Evolutionary conservation across 345 rosid genomes (phyloP).

Genomic region (Citrus cavaleriei): DNA sequence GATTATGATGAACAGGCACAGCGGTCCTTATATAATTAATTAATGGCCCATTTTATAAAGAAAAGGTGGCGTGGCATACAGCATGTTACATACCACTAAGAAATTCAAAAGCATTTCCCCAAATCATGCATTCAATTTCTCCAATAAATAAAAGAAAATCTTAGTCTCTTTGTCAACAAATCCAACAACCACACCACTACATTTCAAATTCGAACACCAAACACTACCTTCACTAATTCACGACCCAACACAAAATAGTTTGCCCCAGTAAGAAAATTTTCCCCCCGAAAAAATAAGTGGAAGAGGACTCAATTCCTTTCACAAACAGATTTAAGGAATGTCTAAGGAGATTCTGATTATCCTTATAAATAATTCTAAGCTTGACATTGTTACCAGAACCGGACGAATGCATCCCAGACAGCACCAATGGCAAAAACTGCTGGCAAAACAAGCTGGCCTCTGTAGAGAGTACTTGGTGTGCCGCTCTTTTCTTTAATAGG

Average conservation of each 20-base stretch:
- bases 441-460: constrained; percentile 36
- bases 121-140: constrained; percentile 3
- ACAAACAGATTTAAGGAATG: constrained; percentile 19
- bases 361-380: background rate
- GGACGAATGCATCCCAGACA: constrained; percentile 48
- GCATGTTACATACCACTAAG: background rate
- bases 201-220: background rate
- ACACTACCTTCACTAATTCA: no score
- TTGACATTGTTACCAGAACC: constrained; percentile 26
- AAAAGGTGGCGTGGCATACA: background rate
- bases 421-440: constrained; percentile 44
- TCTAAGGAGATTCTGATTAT: background rate
- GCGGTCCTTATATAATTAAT: background rate
- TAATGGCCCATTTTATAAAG: background rate
- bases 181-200: background rate
- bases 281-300: background rate
- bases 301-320: constrained; percentile 19
- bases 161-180: background rate
- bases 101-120: constrained; percentile 5
- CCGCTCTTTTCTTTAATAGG: constrained; percentile 32
- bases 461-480: constrained; percentile 22
- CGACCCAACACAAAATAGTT: background rate
- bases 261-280: background rate
- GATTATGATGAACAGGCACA: no score
- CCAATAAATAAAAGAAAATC: constrained; percentile 7